Evolutionary conservation across 2,329 filamentous ascomycete genomes (phyloP), one percentile per base, ranked within the genome.

Genomic region (Ophiocordyceps polyrhachis-furcata): DNA sequence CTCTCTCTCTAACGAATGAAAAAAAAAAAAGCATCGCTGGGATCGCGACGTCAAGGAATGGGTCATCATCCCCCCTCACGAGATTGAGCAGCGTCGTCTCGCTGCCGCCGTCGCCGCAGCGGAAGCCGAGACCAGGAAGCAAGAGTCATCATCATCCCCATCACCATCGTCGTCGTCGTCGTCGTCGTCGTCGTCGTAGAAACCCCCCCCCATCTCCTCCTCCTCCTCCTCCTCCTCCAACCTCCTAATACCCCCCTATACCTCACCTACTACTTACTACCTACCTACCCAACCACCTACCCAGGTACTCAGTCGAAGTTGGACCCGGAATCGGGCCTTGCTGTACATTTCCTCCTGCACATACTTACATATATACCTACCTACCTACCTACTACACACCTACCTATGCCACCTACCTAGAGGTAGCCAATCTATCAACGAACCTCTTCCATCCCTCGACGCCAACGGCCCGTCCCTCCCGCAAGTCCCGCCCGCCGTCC

Each of bases 21-120:
- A n/a, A n/a, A n/a, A n/a, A n/a, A n/a, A n/a, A n/a, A n/a, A n/a
- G n/a, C n/a, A 83, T 55, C 61, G 58, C 31, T 83, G 78, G 77
- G 61, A 73, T 41, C 61, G 70, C 4, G 65, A 71, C 21, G 57
- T 64, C 41, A 76, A 74, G 53, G 67, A 75, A 51, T 82, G 79
- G 79, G 56, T 77, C 35, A 72, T 68, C 53, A 59, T 59, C 47
- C 51, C 52, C 45, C 55, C 55, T 40, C 53, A 56, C 7, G 53
- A 57, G 25, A 46, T 19, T 12, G 35, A 52, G 35, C 46, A 54
- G 8, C 48, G 52, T 41, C 52, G 54, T 38, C 50, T 38, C 7
- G 35, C 31, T 13, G 12, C 13, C 31, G 31, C 7, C 2, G 31
- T 13, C 13, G 31, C 31, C 15, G 31, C 31, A 4, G 7, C 31